Conservation (phyloP, 768 basidiomycete genomes). For the Rhizopogon rudus region DNA sequence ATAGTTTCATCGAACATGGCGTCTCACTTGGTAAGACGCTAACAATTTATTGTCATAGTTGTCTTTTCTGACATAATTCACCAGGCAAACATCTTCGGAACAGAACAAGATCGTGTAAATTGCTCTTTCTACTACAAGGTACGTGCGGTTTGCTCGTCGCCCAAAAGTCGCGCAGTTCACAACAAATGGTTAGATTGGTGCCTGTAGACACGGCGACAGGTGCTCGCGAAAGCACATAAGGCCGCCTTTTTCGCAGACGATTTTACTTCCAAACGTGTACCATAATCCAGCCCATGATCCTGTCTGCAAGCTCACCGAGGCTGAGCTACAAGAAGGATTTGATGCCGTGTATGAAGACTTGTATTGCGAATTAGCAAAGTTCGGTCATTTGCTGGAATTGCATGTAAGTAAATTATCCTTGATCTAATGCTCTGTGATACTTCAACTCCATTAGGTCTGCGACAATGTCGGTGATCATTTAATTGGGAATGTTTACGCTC, state of each 20-base stretch:
- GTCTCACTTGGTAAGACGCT: constrained; percentile 67
- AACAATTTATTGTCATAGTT: background rate
- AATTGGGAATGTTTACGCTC: constrained; percentile 95
- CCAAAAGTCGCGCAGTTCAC: background rate
- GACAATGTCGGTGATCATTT: constrained; percentile 99
- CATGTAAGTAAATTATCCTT: constrained; percentile 54
- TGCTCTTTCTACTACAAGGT: constrained; percentile 99
- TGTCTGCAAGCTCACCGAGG: constrained; percentile 80
- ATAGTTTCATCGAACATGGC: constrained; percentile 36
- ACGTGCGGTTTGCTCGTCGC: constrained; percentile 16
- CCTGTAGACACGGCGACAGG: constrained; percentile 96
- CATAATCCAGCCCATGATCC: constrained; percentile 97
- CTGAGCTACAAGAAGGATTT: constrained; percentile 87
- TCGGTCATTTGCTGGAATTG: constrained; percentile 91
- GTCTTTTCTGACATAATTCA: constrained; percentile 2
- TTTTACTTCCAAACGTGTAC: constrained; percentile 94
- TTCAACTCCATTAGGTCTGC: constrained; percentile 57
- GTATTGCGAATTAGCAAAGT: constrained; percentile 92
- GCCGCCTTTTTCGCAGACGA: constrained; percentile 96
- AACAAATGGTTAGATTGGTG: constrained; percentile 72
- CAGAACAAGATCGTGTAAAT: constrained; percentile 93
- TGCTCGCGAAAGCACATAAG: constrained; percentile 98
- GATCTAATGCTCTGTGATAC: background rate
- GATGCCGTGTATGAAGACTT: constrained; percentile 95
- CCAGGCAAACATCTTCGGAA: constrained; percentile 93